Evolutionary conservation across 2,329 filamentous ascomycete genomes (phyloP).

Genomic region (Podosphaera fusca): DNA sequence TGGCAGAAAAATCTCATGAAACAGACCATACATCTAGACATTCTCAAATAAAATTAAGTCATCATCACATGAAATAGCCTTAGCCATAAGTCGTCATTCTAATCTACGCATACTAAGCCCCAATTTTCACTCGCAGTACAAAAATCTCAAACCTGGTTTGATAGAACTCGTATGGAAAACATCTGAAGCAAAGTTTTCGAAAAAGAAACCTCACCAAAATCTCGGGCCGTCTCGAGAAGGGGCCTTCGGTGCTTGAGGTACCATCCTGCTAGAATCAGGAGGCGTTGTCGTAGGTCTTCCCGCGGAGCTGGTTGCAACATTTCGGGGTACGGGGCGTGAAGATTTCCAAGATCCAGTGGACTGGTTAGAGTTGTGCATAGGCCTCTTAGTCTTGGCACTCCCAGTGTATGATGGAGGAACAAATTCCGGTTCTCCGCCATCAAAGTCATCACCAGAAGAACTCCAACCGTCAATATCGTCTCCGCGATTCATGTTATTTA

Average conservation of each 20-base stretch:
- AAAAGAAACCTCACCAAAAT: neutral
- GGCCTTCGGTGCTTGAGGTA: neutral
- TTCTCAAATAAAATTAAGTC: no score
- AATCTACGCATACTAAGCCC: no score
- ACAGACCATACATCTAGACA: no score
- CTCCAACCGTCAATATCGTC: slow-evolving; percentile 9
- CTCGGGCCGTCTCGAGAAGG: neutral
- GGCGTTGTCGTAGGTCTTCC: neutral
- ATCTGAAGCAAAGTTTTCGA: no score
- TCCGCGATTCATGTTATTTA: neutral
- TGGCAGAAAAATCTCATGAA: neutral
- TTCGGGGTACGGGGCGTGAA: no score
- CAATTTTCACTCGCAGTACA: no score
- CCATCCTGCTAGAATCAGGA: neutral
- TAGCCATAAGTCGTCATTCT: no score
- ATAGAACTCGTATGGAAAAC: no score
- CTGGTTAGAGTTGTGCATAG: no score
- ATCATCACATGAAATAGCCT: no score
- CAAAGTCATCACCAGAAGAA: slow-evolving; percentile 10
- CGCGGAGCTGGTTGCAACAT: neutral
- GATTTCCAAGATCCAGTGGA: no score
- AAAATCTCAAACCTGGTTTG: no score
- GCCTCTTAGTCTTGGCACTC: neutral
- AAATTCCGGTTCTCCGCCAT: slow-evolving; percentile 6
- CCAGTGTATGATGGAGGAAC: neutral